phyloP scores from a whole-genome alignment of 371 early-diverging fungal species.

The Circinella minor region DNA sequence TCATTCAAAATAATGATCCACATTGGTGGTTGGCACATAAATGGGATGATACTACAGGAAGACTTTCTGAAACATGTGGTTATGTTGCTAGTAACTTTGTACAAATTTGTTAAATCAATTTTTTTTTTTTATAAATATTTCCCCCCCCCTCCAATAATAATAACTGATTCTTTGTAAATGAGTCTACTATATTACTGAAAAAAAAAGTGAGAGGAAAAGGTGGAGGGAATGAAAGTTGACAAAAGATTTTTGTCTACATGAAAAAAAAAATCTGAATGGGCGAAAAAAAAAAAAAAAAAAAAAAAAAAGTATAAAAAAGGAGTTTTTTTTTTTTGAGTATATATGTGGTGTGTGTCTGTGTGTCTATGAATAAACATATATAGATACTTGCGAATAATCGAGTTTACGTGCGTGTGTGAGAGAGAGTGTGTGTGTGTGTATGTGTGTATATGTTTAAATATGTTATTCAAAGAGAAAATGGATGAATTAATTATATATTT shows the following conservation, averaged over 20 bases:
- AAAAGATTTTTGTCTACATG: not conserved
- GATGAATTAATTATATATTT: too few relatives aligned
- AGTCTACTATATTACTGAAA: conserved; percentile 5
- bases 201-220: not conserved
- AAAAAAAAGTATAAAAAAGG: too few relatives aligned
- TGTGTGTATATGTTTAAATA: not conserved
- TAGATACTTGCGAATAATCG: too few relatives aligned
- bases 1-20: conserved; percentile 62
- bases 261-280: too few relatives aligned
- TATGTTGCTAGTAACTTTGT: conserved; percentile 38
- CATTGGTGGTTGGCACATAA: conserved; percentile 82
- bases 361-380: too few relatives aligned
- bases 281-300: too few relatives aligned
- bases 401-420: too few relatives aligned
- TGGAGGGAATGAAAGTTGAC: not conserved
- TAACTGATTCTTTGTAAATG: not conserved
- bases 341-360: not conserved
- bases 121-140: too few relatives aligned
- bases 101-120: conserved; percentile 12
- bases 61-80: conserved; percentile 32
- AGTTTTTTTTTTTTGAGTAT: not conserved
- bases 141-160: not conserved
- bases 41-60: conserved; percentile 41
- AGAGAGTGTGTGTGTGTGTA: not conserved
- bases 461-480: not conserved